A percentile compares a stretch with the other conserved stretches of the same genome.
Evolutionary conservation across 768 basidiomycete species (phyloP).

Genomic region (Amanita brunnescens): DNA sequence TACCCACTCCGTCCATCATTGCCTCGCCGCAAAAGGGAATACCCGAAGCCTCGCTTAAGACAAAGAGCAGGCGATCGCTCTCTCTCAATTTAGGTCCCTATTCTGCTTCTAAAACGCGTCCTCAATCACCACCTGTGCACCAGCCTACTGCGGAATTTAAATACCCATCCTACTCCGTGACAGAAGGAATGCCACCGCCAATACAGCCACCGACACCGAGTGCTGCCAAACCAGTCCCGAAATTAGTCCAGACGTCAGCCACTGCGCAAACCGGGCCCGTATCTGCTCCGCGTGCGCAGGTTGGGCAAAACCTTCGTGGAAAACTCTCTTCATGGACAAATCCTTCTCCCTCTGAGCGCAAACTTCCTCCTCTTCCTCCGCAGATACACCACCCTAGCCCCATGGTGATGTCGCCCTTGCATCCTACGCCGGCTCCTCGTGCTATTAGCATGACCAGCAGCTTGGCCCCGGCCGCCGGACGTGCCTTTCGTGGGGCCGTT

Average conservation of each 20-base stretch:
- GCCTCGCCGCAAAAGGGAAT: conserved; percentile 19
- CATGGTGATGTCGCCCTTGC: conserved; percentile 17
- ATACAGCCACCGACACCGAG: conserved; percentile 16
- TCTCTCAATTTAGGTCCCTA: conserved; percentile 45
- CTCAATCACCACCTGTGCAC: conserved; percentile 17
- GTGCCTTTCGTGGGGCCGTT: conserved; percentile 62
- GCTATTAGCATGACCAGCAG: conserved; percentile 65
- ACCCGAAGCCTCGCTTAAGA: conserved; percentile 36
- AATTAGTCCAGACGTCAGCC: conserved; percentile 8
- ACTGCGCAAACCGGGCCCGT: background rate
- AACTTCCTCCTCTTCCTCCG: conserved; percentile 14
- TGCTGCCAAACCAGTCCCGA: conserved; percentile 5
- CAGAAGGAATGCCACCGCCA: conserved; percentile 23
- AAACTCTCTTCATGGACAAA: conserved; percentile 40
- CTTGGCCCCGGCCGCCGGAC: conserved; percentile 62
- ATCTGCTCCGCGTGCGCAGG: conserved; percentile 14
- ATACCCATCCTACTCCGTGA: conserved; percentile 24
- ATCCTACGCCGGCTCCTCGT: conserved; percentile 17
- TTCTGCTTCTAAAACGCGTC: conserved; percentile 13
- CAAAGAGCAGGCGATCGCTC: conserved; percentile 53
- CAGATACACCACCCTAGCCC: conserved; percentile 16
- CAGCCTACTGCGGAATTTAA: conserved; percentile 20
- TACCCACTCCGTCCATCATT: conserved; percentile 2
- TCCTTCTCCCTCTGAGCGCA: conserved; percentile 15
- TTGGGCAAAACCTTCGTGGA: conserved; percentile 35